phyloP scores from a whole-genome alignment of 2,329 filamentous ascomycete species.

The Stagonosporopsis vannaccii region DNA sequence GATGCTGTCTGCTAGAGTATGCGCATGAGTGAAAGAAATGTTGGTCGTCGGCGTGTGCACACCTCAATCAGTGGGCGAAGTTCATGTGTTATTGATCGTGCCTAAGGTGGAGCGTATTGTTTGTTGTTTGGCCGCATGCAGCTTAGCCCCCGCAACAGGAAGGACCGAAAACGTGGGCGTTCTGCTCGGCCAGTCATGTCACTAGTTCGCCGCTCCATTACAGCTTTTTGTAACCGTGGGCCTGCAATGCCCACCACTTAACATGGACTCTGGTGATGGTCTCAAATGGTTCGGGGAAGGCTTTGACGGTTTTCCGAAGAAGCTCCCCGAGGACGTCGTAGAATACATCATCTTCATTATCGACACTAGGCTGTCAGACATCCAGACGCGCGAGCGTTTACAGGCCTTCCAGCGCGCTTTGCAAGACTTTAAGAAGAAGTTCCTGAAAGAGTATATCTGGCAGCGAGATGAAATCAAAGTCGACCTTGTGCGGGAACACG shows the following conservation, averaged over 20 bases:
- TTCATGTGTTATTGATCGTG: constrained; percentile 19
- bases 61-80: constrained; percentile 19
- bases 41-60: constrained; percentile 19
- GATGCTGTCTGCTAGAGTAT: constrained; percentile 28
- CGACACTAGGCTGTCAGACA: constrained; percentile 61
- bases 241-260: constrained; percentile 9
- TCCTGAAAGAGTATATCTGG: constrained; percentile 92
- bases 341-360: constrained; percentile 83
- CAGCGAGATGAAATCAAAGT: constrained; percentile 84
- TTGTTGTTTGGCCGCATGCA: constrained; percentile 15
- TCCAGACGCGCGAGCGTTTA: constrained; percentile 69
- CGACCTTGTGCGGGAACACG: constrained; percentile 66
- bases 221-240: constrained; percentile 40
- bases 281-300: constrained; percentile 72
- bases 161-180: constrained; percentile 21
- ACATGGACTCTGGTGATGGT: constrained; percentile 54
- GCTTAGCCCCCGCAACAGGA: constrained; percentile 12
- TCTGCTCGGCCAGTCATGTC: constrained; percentile 28
- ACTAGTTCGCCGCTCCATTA: constrained; percentile 25
- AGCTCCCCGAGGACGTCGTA: constrained; percentile 81
- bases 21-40: constrained; percentile 42
- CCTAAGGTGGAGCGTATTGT: constrained; percentile 31
- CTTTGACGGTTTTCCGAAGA: constrained; percentile 70
- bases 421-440: constrained; percentile 65
- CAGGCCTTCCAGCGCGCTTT: constrained; percentile 75